Percentiles rank a stretch among this genome's conserved stretches.
Conservation (phyloP, 106 monocot species). For the Dendrobium nobile region DNA sequence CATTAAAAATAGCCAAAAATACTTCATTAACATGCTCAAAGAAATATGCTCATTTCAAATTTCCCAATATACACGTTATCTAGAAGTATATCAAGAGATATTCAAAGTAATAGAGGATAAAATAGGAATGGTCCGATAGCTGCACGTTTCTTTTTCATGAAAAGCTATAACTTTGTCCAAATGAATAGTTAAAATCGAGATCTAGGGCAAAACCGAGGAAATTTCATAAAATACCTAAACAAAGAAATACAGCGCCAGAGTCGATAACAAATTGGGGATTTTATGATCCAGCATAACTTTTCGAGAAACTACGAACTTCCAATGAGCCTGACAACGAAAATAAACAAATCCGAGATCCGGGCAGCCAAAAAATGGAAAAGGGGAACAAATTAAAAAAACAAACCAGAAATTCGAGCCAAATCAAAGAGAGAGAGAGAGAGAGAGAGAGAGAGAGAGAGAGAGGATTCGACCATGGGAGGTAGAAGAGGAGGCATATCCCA, state of each 20-base stretch:
- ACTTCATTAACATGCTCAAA: background rate
- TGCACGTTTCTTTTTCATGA: background rate
- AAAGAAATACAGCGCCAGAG: background rate
- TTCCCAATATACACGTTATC: background rate
- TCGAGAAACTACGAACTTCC: background rate
- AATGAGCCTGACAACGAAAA: background rate
- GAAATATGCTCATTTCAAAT: background rate
- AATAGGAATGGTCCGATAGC: background rate
- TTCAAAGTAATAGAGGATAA: background rate
- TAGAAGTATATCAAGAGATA: background rate
- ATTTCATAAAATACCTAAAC: background rate
- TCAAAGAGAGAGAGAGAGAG: background rate
- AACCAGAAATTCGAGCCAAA: conserved; percentile 4
- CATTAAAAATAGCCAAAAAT: background rate
- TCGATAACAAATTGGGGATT: background rate
- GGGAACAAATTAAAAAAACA: background rate
- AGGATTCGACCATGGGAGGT: conserved; percentile 33
- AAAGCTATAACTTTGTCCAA: background rate
- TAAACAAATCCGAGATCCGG: background rate
- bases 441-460: background rate
- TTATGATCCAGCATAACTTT: background rate
- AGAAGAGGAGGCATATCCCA: conserved; percentile 68
- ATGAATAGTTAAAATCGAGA: background rate
- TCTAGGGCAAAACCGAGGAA: background rate
- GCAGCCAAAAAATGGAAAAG: background rate